These are phyloP conservation scores for Alternaria burnsii DNA, from an alignment of 2,329 filamentous ascomycete genomes.

Conservation along the genomic window DNA sequence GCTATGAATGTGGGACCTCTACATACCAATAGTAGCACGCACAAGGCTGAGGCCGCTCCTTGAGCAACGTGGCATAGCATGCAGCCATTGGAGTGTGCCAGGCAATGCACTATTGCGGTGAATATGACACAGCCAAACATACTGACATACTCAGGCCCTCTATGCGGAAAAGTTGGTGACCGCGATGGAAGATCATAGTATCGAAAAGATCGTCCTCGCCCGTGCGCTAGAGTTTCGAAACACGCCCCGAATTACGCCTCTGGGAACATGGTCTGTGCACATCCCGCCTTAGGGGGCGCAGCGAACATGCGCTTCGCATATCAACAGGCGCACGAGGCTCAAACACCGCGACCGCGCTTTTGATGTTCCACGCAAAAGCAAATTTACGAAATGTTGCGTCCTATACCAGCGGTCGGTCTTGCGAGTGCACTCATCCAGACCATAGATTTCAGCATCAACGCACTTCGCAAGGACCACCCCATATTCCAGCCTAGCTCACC, in stretches of 20 bases:
- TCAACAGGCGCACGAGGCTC: conserved; percentile 1
- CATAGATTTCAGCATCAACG: conserved; percentile 33
- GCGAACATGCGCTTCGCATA: conserved; percentile 7
- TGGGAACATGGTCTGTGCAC: conserved; percentile 1
- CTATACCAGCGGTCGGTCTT: conserved; percentile 6
- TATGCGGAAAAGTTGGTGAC: neutral
- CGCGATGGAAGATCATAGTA: neutral
- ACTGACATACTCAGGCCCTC: neutral
- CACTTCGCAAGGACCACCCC: conserved; percentile 33
- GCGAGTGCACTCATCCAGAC: conserved; percentile 12
- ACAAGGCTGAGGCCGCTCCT: neutral
- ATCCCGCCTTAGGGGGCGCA: neutral
- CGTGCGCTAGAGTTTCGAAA: neutral
- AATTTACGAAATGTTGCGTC: neutral
- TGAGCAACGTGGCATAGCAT: neutral
- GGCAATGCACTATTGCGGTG: neutral
- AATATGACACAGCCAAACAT: neutral
- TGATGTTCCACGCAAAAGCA: conserved; percentile 4
- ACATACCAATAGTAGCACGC: neutral
- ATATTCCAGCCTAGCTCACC: conserved; percentile 31
- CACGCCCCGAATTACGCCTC: neutral
- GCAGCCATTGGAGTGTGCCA: neutral
- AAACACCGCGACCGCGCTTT: neutral
- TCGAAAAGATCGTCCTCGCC: neutral
- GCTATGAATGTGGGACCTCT: neutral